Conservation (phyloP, 139 green algal species). For the Chlorella sp. region DNA sequence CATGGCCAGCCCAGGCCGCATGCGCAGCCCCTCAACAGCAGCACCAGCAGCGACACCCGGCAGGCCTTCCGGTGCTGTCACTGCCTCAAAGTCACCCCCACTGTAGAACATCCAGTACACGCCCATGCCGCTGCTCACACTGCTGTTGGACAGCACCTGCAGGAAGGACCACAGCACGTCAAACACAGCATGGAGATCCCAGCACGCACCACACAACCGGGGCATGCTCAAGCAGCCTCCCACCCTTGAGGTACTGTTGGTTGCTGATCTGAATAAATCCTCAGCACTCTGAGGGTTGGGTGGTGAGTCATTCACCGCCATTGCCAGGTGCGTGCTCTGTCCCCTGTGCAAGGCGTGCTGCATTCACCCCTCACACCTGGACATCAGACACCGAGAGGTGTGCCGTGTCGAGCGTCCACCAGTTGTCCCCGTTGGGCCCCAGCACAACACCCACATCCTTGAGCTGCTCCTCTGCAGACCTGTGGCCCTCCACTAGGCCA, state of each 20-base stretch:
- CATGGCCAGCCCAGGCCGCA: constrained; percentile 69
- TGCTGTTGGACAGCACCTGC: constrained; percentile 56
- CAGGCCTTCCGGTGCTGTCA: constrained; percentile 7
- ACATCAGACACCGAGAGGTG: constrained; percentile 81
- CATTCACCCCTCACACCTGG: constrained; percentile 41
- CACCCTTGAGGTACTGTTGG: too few relatives aligned
- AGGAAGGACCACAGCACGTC: neutral
- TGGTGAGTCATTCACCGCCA: too few relatives aligned
- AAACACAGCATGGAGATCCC: neutral
- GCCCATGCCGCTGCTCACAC: constrained; percentile 50
- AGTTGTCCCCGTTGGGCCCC: too few relatives aligned
- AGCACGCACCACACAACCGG: neutral
- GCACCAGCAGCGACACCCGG: neutral
- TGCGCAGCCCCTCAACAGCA: constrained; percentile 58
- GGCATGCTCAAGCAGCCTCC: neutral
- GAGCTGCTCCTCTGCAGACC: too few relatives aligned
- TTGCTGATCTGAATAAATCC: too few relatives aligned
- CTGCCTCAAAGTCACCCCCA: constrained; percentile 62
- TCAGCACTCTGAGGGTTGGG: too few relatives aligned
- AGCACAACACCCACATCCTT: too few relatives aligned
- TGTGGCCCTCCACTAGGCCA: too few relatives aligned
- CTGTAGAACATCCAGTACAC: constrained; percentile 98
- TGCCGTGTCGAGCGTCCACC: constrained; percentile 88
- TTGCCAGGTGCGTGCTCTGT: neutral
- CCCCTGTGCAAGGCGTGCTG: neutral